Evolutionary conservation across 805 yeast genomes (phyloP).

Genomic region (Pichia occidentalis): DNA sequence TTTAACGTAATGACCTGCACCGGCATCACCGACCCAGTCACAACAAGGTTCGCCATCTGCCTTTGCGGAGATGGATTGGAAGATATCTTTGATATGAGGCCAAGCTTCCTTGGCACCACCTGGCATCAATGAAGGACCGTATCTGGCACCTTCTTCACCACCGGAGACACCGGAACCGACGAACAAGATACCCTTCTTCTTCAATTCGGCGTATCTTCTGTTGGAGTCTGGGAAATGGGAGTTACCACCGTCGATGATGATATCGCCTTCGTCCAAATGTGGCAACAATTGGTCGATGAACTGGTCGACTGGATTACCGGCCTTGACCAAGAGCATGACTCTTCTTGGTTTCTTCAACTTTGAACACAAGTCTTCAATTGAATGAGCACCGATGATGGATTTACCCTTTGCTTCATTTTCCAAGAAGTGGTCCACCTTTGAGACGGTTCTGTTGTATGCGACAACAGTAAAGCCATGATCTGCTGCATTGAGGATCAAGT

Average conservation of each 20-base stretch:
- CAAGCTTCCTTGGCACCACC: slow-evolving; percentile 98
- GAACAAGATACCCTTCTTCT: slow-evolving; percentile 78
- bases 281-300: slow-evolving; percentile 87
- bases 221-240: slow-evolving; percentile 98
- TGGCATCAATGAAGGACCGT: slow-evolving; percentile 99
- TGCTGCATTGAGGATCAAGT: slow-evolving; percentile 94
- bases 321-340: slow-evolving; percentile 89
- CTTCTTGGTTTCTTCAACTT: slow-evolving; percentile 97
- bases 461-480: slow-evolving; percentile 98
- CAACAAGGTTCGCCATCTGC: slow-evolving; percentile 99
- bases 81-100: slow-evolving; percentile 96
- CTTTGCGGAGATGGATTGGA: slow-evolving; percentile 95
- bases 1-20: slow-evolving; percentile 98
- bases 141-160: slow-evolving; percentile 99
- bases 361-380: slow-evolving; percentile 79
- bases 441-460: slow-evolving; percentile 95
- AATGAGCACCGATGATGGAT: slow-evolving; percentile 91
- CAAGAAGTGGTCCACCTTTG: slow-evolving; percentile 92
- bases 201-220: slow-evolving; percentile 90
- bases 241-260: slow-evolving; percentile 99
- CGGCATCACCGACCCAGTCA: slow-evolving; percentile 99
- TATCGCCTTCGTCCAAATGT: slow-evolving; percentile 90
- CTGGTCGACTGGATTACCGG: slow-evolving; percentile 91
- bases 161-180: slow-evolving; percentile 99
- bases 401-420: slow-evolving; percentile 96